Conservation (phyloP, 345 rosid genomes). For the Syzygium jambos region DNA sequence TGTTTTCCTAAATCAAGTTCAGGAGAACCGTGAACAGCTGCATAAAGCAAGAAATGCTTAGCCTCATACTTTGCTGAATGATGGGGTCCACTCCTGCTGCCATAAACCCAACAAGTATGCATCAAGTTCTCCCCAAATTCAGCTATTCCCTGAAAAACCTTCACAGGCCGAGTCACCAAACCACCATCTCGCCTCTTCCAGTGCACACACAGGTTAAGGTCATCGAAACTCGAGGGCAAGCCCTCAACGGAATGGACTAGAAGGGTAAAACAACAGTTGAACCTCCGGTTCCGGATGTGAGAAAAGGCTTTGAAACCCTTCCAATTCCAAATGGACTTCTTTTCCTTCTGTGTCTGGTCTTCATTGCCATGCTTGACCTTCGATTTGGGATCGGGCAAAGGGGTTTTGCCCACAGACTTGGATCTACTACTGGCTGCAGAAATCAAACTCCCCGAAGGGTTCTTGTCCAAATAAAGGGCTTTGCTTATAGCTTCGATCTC, state of each 20-base stretch:
- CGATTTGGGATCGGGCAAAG: slow-evolving; percentile 22
- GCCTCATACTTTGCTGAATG: slow-evolving; percentile 94
- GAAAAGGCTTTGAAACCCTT: slow-evolving; percentile 78
- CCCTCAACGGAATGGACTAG: slow-evolving; percentile 69
- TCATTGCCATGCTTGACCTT: slow-evolving; percentile 23
- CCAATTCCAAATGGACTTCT: slow-evolving; percentile 90
- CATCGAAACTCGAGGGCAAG: slow-evolving; percentile 46
- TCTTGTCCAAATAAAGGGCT: slow-evolving; percentile 62
- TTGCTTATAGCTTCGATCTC: slow-evolving; percentile 74
- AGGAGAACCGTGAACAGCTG: slow-evolving; percentile 40
- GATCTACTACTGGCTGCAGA: slow-evolving; percentile 20
- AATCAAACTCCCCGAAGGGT: slow-evolving; percentile 16
- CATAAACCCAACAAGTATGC: slow-evolving; percentile 65
- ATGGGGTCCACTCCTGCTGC: slow-evolving; percentile 79
- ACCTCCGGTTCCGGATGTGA: slow-evolving; percentile 47
- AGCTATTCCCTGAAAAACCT: slow-evolving; percentile 52
- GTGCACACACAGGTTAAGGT: slow-evolving; percentile 53
- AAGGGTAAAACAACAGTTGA: slow-evolving; percentile 71
- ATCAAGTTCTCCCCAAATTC: slow-evolving; percentile 69
- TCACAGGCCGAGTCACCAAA: slow-evolving; percentile 46
- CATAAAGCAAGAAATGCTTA: slow-evolving; percentile 81
- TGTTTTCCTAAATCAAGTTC: slow-evolving; percentile 94
- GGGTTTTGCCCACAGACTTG: slow-evolving; percentile 36
- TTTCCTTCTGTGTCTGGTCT: slow-evolving; percentile 52
- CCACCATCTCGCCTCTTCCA: slow-evolving; percentile 93